Evolutionary conservation across 1,284 basidiomycete genomes (phyloP).

Genomic region (Tylopilus orsonianus): DNA sequence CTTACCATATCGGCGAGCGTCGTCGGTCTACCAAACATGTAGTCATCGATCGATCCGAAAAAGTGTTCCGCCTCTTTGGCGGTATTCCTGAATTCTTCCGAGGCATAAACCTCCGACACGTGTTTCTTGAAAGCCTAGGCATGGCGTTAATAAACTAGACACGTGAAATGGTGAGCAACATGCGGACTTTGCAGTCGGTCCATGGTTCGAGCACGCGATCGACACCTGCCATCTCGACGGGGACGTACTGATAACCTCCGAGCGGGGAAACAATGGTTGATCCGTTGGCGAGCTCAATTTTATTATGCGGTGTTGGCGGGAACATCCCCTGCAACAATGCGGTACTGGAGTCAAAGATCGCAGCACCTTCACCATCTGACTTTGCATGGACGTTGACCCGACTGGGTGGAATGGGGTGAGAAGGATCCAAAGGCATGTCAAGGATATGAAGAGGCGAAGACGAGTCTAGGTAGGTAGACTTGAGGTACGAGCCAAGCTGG

Average conservation of each 20-base stretch:
- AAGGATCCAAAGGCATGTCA: constrained; percentile 47
- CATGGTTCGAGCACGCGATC: constrained; percentile 82
- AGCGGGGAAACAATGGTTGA: constrained; percentile 71
- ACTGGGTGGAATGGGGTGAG: constrained; percentile 45
- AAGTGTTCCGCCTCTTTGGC: constrained; percentile 58
- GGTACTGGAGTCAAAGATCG: constrained; percentile 82
- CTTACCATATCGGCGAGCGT: constrained; percentile 68
- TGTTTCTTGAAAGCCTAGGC: constrained; percentile 64
- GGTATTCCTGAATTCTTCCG: constrained; percentile 61
- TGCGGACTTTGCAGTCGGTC: constrained; percentile 75
- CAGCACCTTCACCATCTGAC: constrained; percentile 77
- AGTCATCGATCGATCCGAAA: constrained; percentile 60
- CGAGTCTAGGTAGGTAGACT: constrained; percentile 67
- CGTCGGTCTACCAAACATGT: constrained; percentile 66
- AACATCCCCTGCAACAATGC: constrained; percentile 77
- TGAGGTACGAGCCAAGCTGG: constrained; percentile 66
- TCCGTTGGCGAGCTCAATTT: constrained; percentile 77
- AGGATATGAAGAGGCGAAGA: constrained; percentile 65
- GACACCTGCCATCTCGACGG: constrained; percentile 69
- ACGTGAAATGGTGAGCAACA: constrained; percentile 15
- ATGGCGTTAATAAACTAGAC: constrained; percentile 6
- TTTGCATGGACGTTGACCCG: constrained; percentile 77
- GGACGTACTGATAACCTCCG: constrained; percentile 82
- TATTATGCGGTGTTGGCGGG: constrained; percentile 69
- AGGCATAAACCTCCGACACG: constrained; percentile 55